Evolutionary conservation across 345 rosid genomes (phyloP).

Genomic region (Cardamine occulta): DNA sequence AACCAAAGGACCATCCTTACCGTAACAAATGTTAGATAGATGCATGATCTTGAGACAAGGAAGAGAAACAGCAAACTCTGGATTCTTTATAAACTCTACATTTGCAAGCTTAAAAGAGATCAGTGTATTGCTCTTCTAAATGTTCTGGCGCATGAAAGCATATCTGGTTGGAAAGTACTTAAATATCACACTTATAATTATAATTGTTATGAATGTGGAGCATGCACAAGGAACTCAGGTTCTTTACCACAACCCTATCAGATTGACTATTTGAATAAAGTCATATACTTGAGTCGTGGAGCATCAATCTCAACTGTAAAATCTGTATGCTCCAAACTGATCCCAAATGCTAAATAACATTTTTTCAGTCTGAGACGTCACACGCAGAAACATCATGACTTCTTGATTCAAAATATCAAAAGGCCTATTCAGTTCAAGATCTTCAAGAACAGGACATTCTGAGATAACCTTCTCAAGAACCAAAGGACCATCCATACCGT

Average conservation of each 20-base stretch:
- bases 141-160: no score
- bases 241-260: neutral
- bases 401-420: neutral
- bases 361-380: constrained; percentile 29
- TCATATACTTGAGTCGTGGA: constrained; percentile 12
- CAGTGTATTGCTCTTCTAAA: no score
- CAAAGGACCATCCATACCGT: neutral
- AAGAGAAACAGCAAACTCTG: no score
- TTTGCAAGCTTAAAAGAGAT: no score
- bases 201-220: neutral
- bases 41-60: no score
- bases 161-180: no score
- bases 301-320: constrained; percentile 28
- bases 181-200: no score
- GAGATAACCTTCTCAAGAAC: neutral
- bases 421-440: neutral
- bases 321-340: neutral
- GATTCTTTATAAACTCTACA: no score
- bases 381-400: neutral
- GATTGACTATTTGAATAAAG: neutral
- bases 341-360: neutral
- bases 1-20: no score
- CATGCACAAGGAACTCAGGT: constrained; percentile 21
- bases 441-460: neutral
- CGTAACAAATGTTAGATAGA: no score